Base-by-base conservation (phyloP, 352 stramenopile species). In the Globisporangium viniferum region DNA sequence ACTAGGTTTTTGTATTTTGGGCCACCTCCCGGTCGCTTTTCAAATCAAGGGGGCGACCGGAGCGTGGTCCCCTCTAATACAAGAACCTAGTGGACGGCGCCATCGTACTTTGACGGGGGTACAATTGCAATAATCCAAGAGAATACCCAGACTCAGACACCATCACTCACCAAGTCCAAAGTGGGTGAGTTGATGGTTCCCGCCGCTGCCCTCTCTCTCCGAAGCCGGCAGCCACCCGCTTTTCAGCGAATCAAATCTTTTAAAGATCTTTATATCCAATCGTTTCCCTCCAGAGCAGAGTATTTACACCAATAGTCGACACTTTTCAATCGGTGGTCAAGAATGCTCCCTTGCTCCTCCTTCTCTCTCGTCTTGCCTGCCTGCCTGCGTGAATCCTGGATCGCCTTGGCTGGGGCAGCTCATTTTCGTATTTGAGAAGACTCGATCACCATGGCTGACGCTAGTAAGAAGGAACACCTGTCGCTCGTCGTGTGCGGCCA, bases 401-500 rank as follows among this genome's bases (percentile, higher is more conserved):
- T 20, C 20, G 39, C 39, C 7, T 48, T 44, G 31, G 31, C 31
- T 35, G 24, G 24, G 24, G 14, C 12, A 49, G 41, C 41, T 67
- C 62, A 67, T 59, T 61, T 67, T 41, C 44, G 62, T 29, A 33
- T 60, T 67, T 51, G 62, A 59, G 36, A 56, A 56, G 59, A 64
- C 39, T 55, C 51, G 39, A 20, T 62, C 33, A 62, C 24, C n/a
- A 68, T 68, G 62, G 62, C 62, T 62, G 62, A 68, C 29, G 89
- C 91, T 73, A 24, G 24, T 58, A 87, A 96, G 75, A 97, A 97
- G 70, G 22, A 68, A 59, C 89, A 95, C 73, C 84, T 98, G 73
- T 97, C 89, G 73, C 80, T 98, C 36, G 94, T 98, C 53, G 93
- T 99, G 46, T 98, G 98, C 72, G 97, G 97, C 39, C 95, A 99